Evolutionary conservation across 208 protist species (phyloP), one percentile per base, ranked within the genome.

Genomic region (Trypanosoma melophagium): DNA sequence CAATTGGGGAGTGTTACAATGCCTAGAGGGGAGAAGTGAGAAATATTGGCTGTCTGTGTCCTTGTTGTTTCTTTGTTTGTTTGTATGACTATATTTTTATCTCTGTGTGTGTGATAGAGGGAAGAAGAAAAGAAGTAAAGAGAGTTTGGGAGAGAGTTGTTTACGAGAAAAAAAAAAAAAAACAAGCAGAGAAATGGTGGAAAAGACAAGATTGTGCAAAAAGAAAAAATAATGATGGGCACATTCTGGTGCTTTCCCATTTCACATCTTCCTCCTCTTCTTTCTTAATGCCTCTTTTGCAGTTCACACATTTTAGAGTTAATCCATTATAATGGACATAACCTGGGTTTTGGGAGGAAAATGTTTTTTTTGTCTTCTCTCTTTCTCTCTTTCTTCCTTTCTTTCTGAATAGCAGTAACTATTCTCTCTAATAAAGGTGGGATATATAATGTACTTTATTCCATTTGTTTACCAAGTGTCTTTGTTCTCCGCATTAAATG

Each of bases 401-500:
- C 9, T 25, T 62, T 22, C 2, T 38, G 17, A 51, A 21, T 51
- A 19, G 5, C 1, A 59, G 28, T 16, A n/a, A 14, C 16, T 59
- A 28, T 42, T 63, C 24, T 25, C 16, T 35, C 3, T 38, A 7
- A 28, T 8, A 63, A 52, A 51, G 12, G 38, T 24, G n/a, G 28
- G 44, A 5, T 38, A 49, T 35, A 61, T 7, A 24, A 80, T 71
- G 64, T 53, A 54, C 17, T 74, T 61, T 58, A 74, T 94, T 25
- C 81, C 88, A 0, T 89, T 90, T 42, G 58, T 68, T 1, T 78
- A 86, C 19, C 73, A 80, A 14, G 79, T 75, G 0, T 60, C 66
- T 17, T 49, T 79, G 2, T 94, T 94, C 64, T 80, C 88, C 7
- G 28, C 78, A 3, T 56, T 90, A 9, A 94, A 94, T 68, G 81